phyloP scores from a whole-genome alignment of 1,284 basidiomycete genomes.

The Vanrija pseudolonga region DNA sequence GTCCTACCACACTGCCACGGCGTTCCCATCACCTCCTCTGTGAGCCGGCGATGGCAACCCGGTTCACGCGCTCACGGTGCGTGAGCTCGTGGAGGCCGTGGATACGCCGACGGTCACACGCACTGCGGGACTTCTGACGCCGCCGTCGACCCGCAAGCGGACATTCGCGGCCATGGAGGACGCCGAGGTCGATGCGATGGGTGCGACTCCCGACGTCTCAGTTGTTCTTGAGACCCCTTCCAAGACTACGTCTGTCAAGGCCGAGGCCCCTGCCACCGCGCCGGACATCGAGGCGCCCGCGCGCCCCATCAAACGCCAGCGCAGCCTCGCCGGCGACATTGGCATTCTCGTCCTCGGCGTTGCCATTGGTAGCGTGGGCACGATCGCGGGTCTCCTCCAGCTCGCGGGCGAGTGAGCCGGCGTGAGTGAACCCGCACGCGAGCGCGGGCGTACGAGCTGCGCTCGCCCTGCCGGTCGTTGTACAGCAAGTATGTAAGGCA shows the following conservation, averaged over 20 bases:
- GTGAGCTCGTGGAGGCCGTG: too few relatives aligned
- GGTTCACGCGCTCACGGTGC: not conserved
- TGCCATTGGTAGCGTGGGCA: slow-evolving; percentile 31
- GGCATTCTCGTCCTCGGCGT: slow-evolving; percentile 28
- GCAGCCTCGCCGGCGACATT: slow-evolving; percentile 2
- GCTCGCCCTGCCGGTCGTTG: too few relatives aligned
- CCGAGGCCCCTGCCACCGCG: not conserved
- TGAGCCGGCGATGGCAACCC: not conserved
- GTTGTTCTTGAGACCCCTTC: not conserved
- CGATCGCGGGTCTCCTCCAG: slow-evolving; percentile 35
- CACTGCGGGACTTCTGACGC: not conserved
- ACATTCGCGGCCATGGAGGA: not conserved
- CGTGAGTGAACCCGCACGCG: too few relatives aligned
- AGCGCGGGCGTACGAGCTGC: too few relatives aligned
- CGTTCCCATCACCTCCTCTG: not conserved
- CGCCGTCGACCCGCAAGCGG: not conserved
- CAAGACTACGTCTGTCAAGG: not conserved
- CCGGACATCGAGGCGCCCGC: not conserved
- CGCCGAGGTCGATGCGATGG: too few relatives aligned
- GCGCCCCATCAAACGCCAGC: slow-evolving; percentile 2
- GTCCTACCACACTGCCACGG: not conserved
- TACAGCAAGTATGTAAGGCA: not conserved
- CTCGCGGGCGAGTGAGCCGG: slow-evolving; percentile 16
- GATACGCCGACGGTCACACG: not conserved
- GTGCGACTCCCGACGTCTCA: not conserved